Percentiles rank a stretch among this genome's conserved stretches.
Conservation (phyloP, 345 rosid genomes). For the Zanthoxylum bungeanum region DNA sequence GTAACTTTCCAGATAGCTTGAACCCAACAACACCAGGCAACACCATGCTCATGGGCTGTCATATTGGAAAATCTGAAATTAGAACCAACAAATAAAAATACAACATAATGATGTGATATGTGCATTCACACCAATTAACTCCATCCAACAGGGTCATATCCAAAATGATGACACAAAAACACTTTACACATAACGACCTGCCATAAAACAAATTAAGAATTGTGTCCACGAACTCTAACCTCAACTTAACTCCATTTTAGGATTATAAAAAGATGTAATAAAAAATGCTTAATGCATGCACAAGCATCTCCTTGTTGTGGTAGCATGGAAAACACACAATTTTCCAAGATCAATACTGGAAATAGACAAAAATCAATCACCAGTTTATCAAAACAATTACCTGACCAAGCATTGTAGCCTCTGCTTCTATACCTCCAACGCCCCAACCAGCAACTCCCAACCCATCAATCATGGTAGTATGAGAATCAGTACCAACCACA, state of each 20-base stretch:
- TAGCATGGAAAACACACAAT: neutral
- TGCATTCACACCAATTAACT: neutral
- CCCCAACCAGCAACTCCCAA: slow-evolving; percentile 99
- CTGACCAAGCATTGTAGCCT: slow-evolving; percentile 99
- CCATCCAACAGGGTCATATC: no score
- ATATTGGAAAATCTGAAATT: slow-evolving; percentile 4
- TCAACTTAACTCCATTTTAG: no score
- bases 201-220: no score
- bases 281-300: no score
- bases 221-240: no score
- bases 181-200: no score
- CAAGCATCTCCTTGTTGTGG: neutral
- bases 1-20: slow-evolving; percentile 80
- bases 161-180: no score
- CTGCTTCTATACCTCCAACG: slow-evolving; percentile 99
- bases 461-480: slow-evolving; percentile 99
- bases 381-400: slow-evolving; percentile 30
- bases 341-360: neutral
- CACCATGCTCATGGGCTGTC: slow-evolving; percentile 99
- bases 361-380: neutral
- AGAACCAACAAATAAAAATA: neutral
- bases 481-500: slow-evolving; percentile 98
- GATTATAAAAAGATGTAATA: no score
- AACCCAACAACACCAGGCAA: slow-evolving; percentile 99
- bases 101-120: no score